Evolutionary conservation across 2,329 filamentous ascomycete genomes (phyloP), one percentile per base, ranked within the genome.

Genomic region (Talaromyces atroroseus): DNA sequence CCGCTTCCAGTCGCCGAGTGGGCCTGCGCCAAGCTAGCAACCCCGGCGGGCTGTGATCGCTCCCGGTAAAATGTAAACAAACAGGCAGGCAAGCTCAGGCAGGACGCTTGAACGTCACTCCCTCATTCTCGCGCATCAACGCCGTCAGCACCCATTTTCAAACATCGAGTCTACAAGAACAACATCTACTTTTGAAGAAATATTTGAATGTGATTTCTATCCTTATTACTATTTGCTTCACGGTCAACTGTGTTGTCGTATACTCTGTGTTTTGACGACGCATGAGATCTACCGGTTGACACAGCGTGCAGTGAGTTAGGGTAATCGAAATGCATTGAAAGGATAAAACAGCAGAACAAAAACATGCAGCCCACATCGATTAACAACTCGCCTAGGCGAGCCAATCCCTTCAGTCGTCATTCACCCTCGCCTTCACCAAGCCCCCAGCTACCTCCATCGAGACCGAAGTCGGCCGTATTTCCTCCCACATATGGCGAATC

Each of bases 381-480:
- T 65, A 83, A 80, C 71, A 82, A 83, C 72, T 83, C 86, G 64
- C 82, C 87, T 70, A 89, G 86, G 78, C 86, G 90, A 66, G 88
- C 85, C 69, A 92, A 90, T 74, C 88, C 89, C 16, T 95, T 96
- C 70, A 80, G 81, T 59, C 83, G 90, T 68, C 84, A 73, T 62
- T 77, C 84, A 53, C 76, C 80, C 46, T 87, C 88, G 16, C 80
- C 86, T 21, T 88, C 89, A 32, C 82, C 87, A 44, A 80, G 77
- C 50, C 79, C 84, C 5, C 65, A 66, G 38, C 64, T 68, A 34
- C 61, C 62, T 58, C 60, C 66, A 42, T 32, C 62, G 36, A 77
- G 90, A 63, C 89, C 90, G 10, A 92, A 90, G 68, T 95, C 91
- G 2, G 82, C 84, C 57, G 78, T 92, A 58, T 83, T 91, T 66